Base-by-base conservation (phyloP, 495 filamentous ascomycete species). In the Durotheca rogersii region DNA sequence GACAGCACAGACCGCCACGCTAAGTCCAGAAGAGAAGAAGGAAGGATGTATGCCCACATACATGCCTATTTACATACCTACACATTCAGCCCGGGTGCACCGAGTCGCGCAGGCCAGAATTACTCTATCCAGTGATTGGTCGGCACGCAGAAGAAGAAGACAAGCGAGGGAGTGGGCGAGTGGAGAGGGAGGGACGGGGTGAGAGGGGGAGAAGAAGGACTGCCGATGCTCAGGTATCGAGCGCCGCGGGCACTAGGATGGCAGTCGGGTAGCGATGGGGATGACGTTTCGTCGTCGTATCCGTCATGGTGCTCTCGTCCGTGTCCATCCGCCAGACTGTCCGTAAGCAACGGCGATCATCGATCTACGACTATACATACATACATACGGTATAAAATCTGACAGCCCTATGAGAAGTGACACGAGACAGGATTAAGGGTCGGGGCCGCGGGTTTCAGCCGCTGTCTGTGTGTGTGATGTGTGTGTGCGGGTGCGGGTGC, bases 171-270 rank as follows among this genome's bases (percentile, higher is more conserved):
- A n/a, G n/a, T n/a, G n/a, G n/a, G n/a, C n/a, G n/a, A n/a, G n/a
- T n/a, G n/a, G n/a, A n/a, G n/a, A n/a, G n/a, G n/a, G n/a, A n/a
- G n/a, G n/a, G n/a, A n/a, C n/a, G n/a, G n/a, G n/a, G n/a, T n/a
- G n/a, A n/a, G n/a, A n/a, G n/a, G n/a, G n/a, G n/a, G n/a, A n/a
- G n/a, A n/a, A n/a, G n/a, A n/a, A n/a, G n/a, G n/a, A n/a, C n/a
- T n/a, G n/a, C n/a, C n/a, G n/a, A 40, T 46, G 56, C 49, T 53
- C 53, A 49, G 45, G 56, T 59, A 49, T 29, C 25, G 37, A 41
- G 5, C n/a, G n/a, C n/a, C n/a, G 34, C 20, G 34, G 40, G 23
- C 32, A 44, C 29, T 16, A 11, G 40, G 16, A 14, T 47, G 18
- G 41, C 43, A 27, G 27, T 39, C 10, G 25, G 23, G 7, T 40